Conservation (phyloP, 371 early-diverging fungal genomes). For the Encephalitozoon hellem region DNA sequence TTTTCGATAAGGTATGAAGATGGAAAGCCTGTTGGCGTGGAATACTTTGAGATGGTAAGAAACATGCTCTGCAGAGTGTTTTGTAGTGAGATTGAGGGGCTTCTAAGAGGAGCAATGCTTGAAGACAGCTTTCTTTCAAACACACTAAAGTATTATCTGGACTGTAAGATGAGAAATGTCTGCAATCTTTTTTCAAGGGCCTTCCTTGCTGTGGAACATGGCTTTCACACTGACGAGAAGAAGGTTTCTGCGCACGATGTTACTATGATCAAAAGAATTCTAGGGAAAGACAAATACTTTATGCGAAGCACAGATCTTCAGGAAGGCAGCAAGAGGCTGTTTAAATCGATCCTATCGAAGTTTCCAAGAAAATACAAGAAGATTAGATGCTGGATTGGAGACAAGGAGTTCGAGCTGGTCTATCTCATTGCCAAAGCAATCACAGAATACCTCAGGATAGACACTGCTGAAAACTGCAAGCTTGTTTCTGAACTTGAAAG, state of each 20-base stretch:
- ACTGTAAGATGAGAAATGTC: not conserved
- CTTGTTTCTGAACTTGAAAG: not conserved
- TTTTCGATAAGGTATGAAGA: not conserved
- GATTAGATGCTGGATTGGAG: not conserved
- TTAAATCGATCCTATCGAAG: not conserved
- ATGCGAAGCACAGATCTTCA: not conserved
- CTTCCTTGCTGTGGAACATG: not conserved
- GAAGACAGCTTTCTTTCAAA: not conserved
- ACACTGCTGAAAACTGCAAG: not conserved
- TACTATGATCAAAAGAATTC: not conserved
- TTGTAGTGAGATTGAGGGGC: not conserved
- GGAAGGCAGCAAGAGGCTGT: too few relatives aligned
- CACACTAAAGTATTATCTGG: not conserved
- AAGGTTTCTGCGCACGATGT: not conserved
- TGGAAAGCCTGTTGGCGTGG: not conserved
- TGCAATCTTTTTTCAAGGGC: not conserved
- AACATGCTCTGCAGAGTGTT: not conserved
- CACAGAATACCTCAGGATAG: not conserved
- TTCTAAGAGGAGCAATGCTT: not conserved
- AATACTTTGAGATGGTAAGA: not conserved
- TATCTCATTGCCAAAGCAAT: not conserved
- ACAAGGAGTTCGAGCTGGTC: not conserved
- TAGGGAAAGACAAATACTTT: not conserved
- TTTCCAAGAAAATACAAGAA: not conserved
- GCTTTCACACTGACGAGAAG: not conserved